Base-by-base conservation (phyloP, 352 stramenopile genomes). In the Pelagophyceae sp. region DNA sequence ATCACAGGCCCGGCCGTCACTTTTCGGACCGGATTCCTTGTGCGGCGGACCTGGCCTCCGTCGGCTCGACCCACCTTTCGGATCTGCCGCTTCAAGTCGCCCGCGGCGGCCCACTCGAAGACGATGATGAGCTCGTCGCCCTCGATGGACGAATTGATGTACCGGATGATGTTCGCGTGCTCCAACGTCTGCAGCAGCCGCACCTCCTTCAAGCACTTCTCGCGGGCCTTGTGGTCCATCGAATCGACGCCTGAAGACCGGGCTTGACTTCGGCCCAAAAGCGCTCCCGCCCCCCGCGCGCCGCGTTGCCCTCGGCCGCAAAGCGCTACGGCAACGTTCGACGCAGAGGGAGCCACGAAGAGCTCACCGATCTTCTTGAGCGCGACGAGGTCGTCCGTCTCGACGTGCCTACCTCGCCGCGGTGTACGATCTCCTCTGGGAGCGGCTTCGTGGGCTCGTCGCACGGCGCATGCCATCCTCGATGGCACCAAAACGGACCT, bases 301-400 rank as follows among this genome's bases (percentile, higher is more conserved):
- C n/a, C n/a, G n/a, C n/a, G n/a, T n/a, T n/a, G n/a, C n/a, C n/a
- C n/a, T n/a, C n/a, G n/a, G n/a, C n/a, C n/a, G n/a, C n/a, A n/a
- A n/a, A n/a, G n/a, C n/a, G n/a, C n/a, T n/a, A n/a, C n/a, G n/a
- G n/a, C n/a, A n/a, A n/a, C n/a, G n/a, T n/a, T n/a, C n/a, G n/a
- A n/a, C n/a, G n/a, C n/a, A n/a, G n/a, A n/a, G n/a, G n/a, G n/a
- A n/a, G n/a, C n/a, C n/a, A n/a, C n/a, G n/a, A n/a, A n/a, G n/a
- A n/a, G n/a, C n/a, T n/a, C n/a, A n/a, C n/a, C n/a, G 77, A 98
- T 95, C 80, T 95, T 93, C 86, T 97, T 97, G 72, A 98, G 86
- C 54, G 93, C 93, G 27, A 96, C 91, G 0, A 85, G 75, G 77
- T 89, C 83, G 5, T 72, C 87, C 75, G 96, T 89, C 27, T 25